A percentile compares a stretch with the other conserved stretches of the same genome.
These are phyloP conservation scores for Malus hybrid DNA, from an alignment of 331 rosid genomes.

Conservation along the genomic window DNA sequence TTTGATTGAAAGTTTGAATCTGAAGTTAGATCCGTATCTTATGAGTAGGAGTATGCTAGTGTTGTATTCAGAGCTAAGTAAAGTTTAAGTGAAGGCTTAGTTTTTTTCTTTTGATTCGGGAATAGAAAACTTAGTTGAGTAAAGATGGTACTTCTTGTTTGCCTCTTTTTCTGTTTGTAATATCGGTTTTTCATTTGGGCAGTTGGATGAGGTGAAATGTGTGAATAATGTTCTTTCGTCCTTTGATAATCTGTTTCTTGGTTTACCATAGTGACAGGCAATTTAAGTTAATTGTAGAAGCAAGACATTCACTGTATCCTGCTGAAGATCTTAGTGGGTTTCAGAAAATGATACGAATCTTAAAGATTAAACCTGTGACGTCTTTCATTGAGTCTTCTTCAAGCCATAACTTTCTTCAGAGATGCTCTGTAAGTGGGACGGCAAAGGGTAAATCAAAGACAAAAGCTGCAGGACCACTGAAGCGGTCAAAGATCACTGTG, in stretches of 20 bases:
- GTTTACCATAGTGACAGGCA: background rate
- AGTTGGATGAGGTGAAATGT: no score
- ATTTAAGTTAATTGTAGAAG: background rate
- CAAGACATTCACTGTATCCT: background rate
- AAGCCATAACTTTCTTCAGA: slow-evolving; percentile 49
- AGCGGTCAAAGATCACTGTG: slow-evolving; percentile 46
- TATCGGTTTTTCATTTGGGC: no score
- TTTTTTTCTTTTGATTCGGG: background rate
- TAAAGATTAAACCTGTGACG: slow-evolving; percentile 33
- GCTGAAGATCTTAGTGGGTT: background rate
- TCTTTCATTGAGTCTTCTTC: slow-evolving; percentile 18
- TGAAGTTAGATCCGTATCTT: background rate
- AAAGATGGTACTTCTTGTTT: no score
- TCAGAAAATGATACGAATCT: slow-evolving; percentile 44
- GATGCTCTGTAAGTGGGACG: slow-evolving; percentile 66
- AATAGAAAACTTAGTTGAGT: no score
- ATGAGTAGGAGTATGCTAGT: background rate
- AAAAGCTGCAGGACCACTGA: slow-evolving; percentile 47
- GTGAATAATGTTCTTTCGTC: background rate
- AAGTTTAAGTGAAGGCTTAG: background rate
- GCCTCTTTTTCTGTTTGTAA: no score
- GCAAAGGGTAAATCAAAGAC: slow-evolving; percentile 74
- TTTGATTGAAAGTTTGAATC: background rate
- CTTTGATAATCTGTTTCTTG: background rate
- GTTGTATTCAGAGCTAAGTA: background rate